Evolutionary conservation across 1,284 basidiomycete species (phyloP), one percentile per base, ranked within the genome.

Genomic region (Tilletia horrida): DNA sequence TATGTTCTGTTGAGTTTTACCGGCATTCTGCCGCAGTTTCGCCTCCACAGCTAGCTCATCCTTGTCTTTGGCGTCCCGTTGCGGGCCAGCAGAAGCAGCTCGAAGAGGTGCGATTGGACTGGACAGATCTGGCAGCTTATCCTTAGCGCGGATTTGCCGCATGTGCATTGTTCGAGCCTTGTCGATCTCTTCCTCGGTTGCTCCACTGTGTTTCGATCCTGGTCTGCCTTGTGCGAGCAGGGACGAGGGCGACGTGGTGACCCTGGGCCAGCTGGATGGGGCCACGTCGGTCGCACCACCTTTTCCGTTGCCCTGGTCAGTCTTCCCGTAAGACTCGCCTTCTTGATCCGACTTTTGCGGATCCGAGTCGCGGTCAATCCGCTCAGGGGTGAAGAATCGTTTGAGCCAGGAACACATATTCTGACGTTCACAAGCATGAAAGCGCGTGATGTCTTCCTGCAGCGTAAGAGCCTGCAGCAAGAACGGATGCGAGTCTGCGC

Each of bases 381-480:
- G 35, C 11, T 40, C 35, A 40, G 35, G 35, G 35, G 35, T 11
- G 35, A 40, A 11, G 35, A 40, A 47, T 21, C 21, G 16, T 18
- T 21, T 27, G 8, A 57, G 40, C 52, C 31, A 52, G 4, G 14
- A 8, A 77, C 93, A 96, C 16, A 89, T 87, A 76, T 88, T 85
- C 65, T 88, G 88, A 0, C 91, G 86, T 76, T 96, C 93, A 75
- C 93, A 97, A 0, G 93, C 92, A 77, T 97, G 93, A 76, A 96
- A 95, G 0, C 92, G 87, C 0, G 90, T 90, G 1, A 83, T 81
- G 0, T 81, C 75, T 6, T 85, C 80, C 40, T 92, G 88, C 3
- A 81, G 81, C 0, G 91, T 93, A 18, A 88, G 85, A 67, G 92
- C 86, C 0, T 83, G 78, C 6, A 84, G 83, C 16, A 94, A 84